Evolutionary conservation across 352 stramenopile species (phyloP).

Genomic region (Phytopythium cucurbitacearum): DNA sequence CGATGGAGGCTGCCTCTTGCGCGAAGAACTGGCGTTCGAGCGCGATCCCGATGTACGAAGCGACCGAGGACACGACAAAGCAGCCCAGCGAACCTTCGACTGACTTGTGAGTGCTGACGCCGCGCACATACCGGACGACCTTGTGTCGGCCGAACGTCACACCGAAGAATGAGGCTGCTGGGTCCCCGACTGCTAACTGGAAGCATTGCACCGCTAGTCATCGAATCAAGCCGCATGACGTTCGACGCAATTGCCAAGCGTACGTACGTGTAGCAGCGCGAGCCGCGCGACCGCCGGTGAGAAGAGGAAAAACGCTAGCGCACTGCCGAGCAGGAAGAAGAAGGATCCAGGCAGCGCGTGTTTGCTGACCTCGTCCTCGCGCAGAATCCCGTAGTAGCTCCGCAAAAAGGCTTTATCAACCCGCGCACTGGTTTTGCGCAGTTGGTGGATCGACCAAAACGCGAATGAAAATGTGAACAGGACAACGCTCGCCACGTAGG

Average conservation of each 20-base stretch:
- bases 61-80: constrained; percentile 15
- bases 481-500: constrained; percentile 10
- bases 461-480: constrained; percentile 26
- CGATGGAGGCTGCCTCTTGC: not conserved
- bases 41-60: constrained; percentile 17
- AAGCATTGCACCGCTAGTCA: not conserved
- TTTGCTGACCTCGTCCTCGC: constrained; percentile 33
- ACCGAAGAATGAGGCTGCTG: constrained; percentile 40
- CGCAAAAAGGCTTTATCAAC: constrained; percentile 35
- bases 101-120: constrained; percentile 29
- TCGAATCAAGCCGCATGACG: too few species aligned
- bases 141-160: constrained; percentile 37
- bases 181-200: constrained; percentile 50
- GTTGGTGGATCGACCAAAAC: constrained; percentile 29
- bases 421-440: constrained; percentile 21
- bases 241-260: too few species aligned
- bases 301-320: constrained; percentile 35
- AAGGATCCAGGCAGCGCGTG: constrained; percentile 38
- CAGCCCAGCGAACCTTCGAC: constrained; percentile 43
- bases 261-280: constrained; percentile 47
- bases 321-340: constrained; percentile 55
- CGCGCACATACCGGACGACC: constrained; percentile 14
- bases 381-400: constrained; percentile 40
- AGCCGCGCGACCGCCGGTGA: constrained; percentile 34
- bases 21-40: constrained; percentile 19